Conservation (phyloP, 2,329 filamentous ascomycete genomes). For the Diplocarpon mali region DNA sequence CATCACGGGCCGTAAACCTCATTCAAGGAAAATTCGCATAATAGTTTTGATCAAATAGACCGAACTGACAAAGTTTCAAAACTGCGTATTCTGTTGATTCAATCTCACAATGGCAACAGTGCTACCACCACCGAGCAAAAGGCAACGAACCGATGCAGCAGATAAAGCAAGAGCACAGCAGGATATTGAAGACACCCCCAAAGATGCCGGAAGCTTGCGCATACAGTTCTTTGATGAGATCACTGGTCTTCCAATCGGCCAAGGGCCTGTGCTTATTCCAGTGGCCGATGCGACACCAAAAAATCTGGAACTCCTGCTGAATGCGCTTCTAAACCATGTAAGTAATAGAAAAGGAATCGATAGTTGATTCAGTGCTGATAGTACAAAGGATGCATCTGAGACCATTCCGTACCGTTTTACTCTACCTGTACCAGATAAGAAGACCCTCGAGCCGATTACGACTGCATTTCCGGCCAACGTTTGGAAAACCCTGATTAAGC, state of each 20-base stretch:
- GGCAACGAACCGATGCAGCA: slow-evolving; percentile 65
- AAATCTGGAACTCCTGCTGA: slow-evolving; percentile 79
- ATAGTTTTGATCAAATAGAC: not conserved
- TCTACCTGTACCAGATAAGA: slow-evolving; percentile 34
- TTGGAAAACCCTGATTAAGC: slow-evolving; percentile 37
- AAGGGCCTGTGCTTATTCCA: slow-evolving; percentile 50
- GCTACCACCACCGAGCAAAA: slow-evolving; percentile 75
- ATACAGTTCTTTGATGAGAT: slow-evolving; percentile 77
- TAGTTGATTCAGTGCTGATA: not conserved
- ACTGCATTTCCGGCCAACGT: slow-evolving; percentile 27
- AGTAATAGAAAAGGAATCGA: slow-evolving; percentile 3
- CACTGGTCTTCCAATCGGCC: slow-evolving; percentile 65
- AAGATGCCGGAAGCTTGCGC: slow-evolving; percentile 64
- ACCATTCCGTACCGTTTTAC: slow-evolving; percentile 57
- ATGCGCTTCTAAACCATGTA: slow-evolving; percentile 69
- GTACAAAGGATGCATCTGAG: slow-evolving; percentile 43
- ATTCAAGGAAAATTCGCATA: too few relatives aligned
- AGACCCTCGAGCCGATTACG: slow-evolving; percentile 30
- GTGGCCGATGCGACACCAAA: slow-evolving; percentile 78
- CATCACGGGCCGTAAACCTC: not conserved
- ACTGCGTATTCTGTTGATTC: too few relatives aligned
- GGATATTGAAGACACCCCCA: slow-evolving; percentile 57
- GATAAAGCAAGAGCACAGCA: slow-evolving; percentile 66
- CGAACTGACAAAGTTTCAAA: not conserved
- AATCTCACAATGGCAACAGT: slow-evolving; percentile 59